Evolutionary conservation across 805 yeast species (phyloP).

Genomic region (Starmerella geochares): DNA sequence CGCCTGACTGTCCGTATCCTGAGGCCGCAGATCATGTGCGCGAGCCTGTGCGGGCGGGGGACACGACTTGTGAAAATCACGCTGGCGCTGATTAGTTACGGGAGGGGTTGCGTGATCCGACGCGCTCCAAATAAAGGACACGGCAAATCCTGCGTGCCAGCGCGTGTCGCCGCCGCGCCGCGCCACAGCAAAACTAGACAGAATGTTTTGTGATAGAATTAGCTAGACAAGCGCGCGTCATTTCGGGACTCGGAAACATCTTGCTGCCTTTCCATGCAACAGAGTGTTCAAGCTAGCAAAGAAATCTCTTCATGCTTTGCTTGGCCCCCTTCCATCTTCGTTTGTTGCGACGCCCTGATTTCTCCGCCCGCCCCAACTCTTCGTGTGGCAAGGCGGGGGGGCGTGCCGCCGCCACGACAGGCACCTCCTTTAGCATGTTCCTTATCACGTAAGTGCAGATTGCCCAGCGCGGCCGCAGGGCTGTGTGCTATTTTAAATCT

Average conservation of each 20-base stretch:
- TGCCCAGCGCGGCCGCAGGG: not conserved
- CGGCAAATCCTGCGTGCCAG: no score
- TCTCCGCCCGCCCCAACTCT: not conserved
- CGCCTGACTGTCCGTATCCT: not conserved
- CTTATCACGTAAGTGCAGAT: slow-evolving; percentile 2
- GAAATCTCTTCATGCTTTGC: no score
- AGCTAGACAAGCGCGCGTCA: no score
- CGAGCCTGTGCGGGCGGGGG: no score
- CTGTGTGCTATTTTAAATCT: not conserved
- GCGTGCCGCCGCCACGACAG: not conserved
- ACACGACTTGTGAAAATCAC: not conserved
- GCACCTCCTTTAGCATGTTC: not conserved
- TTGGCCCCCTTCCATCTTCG: no score
- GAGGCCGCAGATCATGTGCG: not conserved
- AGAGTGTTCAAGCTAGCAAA: no score
- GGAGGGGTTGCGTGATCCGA: not conserved
- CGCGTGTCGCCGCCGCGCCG: no score
- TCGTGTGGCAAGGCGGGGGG: not conserved
- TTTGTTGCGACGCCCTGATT: not conserved
- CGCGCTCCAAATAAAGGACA: no score
- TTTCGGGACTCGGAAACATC: no score
- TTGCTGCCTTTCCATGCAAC: no score
- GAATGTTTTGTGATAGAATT: no score
- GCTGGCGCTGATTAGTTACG: not conserved
- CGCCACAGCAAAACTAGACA: no score